Evolutionary conservation across 2,329 filamentous ascomycete genomes (phyloP), one percentile per base, ranked within the genome.

Genomic region (Cercospora citrullina): DNA sequence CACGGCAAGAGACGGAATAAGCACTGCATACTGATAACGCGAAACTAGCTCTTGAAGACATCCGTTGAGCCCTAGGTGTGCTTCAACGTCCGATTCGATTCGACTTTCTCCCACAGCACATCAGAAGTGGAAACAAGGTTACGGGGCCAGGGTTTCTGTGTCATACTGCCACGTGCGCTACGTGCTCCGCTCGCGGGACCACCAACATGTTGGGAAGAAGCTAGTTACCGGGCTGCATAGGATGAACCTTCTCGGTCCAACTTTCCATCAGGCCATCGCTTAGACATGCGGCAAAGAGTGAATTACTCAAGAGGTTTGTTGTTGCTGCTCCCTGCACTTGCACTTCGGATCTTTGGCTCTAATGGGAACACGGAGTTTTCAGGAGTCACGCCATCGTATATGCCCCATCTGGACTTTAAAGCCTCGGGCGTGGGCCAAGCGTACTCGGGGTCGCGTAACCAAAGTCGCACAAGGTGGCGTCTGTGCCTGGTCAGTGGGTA

Each of bases 301-400:
- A 39, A 39, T 33, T 58, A 64, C 33, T 55, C 28, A n/a, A 64
- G 23, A 26, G 61, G 48, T 21, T 64, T 55, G 14, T 51, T 64
- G 14, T 64, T 55, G 31, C 33, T 64, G 14, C 51, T 51, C n/a
- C 63, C 55, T 23, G 66, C 65, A 58, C 68, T 72, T 1, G 66
- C 59, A 26, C 78, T 81, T 21, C 82, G 77, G 69, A 84, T 80
- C 23, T 77, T 78, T n/a, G 86, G 85, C 73, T 89, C 84, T 2
- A 88, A 77, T 0, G 87, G 87, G 63, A 89, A 86, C 0, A 87
- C 83, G 39, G 85, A 80, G 10, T 80, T 83, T 69, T 87, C 85
- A 0, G 82, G 78, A 2, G 78, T 82, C 3, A 88, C 81, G 3
- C 80, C 84, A 1, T 81, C 79, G 70, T 87, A 90, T 0, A 89